Evolutionary conservation across 371 early-diverging fungal genomes (phyloP), one percentile per base, ranked within the genome.

Genomic region (Mortierella polycephala): DNA sequence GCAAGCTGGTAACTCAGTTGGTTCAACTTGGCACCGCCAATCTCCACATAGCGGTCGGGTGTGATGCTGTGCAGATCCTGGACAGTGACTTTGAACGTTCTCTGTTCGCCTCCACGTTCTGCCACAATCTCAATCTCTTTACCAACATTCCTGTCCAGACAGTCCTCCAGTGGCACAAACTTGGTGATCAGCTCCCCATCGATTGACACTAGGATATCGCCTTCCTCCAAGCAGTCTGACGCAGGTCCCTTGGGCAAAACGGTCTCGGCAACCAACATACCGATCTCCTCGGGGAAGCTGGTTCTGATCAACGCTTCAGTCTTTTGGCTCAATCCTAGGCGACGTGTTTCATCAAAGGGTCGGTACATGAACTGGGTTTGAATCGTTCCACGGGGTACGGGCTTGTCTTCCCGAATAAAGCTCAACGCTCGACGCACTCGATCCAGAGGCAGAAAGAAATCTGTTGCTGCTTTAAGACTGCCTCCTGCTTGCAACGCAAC

Each of bases 401-500:
- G 65, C 69, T 85, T 67, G 14, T 89, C 93, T 46, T 82, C 81
- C 67, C 89, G 91, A 66, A 98, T 83, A 68, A 85, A 89, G 5
- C 84, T 83, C 55, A 98, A 76, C 13, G 96, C 96, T 23, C 94
- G 86, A 60, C 88, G 90, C 13, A 96, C 92, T 64, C 97, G 89
- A 64, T 89, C 88, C 56, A 95, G 76, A 13, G 98, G 98, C 61
- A 98, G 90, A 80, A 95, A 98, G 87, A 96, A 98, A 72, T 94
- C 94, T 2, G 98, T 94, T 5, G 95, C 95, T 11, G 96, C 96
- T 56, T 89, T 89, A 8, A 85, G 85, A 23, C 88, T 85, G 40
- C 95, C 94, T 69, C 84, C 83, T 9, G 96, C 96, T 65, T 97
- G 95, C 53, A 96, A 82, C 10, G 92, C 97, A 13, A 97, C 97